Conservation (phyloP, 2,329 filamentous ascomycete species). For the Fusarium sp. region DNA sequence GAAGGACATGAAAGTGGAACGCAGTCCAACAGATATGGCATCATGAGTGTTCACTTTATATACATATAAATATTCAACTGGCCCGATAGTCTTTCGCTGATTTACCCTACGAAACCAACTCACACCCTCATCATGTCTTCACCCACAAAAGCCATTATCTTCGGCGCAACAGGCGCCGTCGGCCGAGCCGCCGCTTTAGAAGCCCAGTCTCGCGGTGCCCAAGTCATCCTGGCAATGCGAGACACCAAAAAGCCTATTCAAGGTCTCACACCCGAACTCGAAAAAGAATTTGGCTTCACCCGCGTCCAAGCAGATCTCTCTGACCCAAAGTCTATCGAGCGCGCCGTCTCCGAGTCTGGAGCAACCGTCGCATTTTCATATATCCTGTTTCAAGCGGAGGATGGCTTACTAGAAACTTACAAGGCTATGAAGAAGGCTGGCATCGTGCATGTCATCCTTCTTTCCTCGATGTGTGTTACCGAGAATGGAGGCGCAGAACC, state of each 20-base stretch:
- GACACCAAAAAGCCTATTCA: constrained; percentile 17
- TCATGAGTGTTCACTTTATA: too few species aligned
- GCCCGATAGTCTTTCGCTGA: too few species aligned
- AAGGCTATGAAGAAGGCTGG: constrained; percentile 23
- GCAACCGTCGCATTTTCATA: constrained; percentile 28
- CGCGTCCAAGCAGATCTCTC: constrained; percentile 31
- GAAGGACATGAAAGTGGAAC: neutral
- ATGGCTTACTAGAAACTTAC: constrained; percentile 9
- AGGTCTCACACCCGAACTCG: neutral
- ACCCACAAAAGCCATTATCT: constrained; percentile 24
- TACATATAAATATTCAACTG: neutral
- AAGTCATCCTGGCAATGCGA: constrained; percentile 29
- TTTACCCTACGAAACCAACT: neutral
- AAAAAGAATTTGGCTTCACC: constrained; percentile 9
- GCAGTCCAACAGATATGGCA: neutral
- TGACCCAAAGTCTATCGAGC: constrained; percentile 10
- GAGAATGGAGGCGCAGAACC: constrained; percentile 2
- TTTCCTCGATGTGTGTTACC: constrained; percentile 7
- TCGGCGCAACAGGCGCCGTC: constrained; percentile 30
- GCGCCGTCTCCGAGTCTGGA: constrained; percentile 14
- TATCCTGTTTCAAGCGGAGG: constrained; percentile 13
- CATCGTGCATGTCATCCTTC: constrained; percentile 15
- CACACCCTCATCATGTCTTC: neutral
- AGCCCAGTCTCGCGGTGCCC: constrained; percentile 11
- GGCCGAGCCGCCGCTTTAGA: constrained; percentile 25